Conservation (phyloP, 129 eudicot genomes). For the Flaveria ramosissima region DNA sequence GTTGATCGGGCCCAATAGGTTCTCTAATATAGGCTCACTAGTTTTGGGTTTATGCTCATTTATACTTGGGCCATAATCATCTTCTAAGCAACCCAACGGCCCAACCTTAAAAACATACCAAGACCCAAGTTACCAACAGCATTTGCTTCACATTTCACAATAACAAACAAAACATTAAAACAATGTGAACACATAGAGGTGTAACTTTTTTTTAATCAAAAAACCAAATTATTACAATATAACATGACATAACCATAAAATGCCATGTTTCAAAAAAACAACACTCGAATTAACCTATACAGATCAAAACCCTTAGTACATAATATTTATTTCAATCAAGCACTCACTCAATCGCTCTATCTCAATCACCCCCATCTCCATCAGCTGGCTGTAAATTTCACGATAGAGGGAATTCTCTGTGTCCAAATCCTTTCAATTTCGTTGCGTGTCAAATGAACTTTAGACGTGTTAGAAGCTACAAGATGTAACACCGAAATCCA, state of each 20-base stretch:
- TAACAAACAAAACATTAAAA: too few species aligned
- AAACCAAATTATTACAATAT: background rate
- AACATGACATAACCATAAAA: conserved; percentile 2
- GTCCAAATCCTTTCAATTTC: conserved; percentile 8
- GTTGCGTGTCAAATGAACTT: conserved; percentile 4
- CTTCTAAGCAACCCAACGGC: too few species aligned
- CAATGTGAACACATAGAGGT: too few species aligned
- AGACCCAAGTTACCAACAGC: background rate
- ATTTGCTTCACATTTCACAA: background rate
- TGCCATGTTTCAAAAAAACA: conserved; percentile 1
- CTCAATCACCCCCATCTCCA: conserved; percentile 2
- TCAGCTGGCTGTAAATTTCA: background rate
- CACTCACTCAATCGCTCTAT: background rate
- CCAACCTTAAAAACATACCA: background rate
- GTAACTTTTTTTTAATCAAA: background rate
- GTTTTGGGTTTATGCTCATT: background rate
- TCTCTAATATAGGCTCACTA: background rate
- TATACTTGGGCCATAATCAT: background rate
- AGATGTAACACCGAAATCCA: conserved; percentile 24
- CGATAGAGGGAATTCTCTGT: background rate
- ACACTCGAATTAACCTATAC: conserved; percentile 8
- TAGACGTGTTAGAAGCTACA: conserved; percentile 23
- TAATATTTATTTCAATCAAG: conserved; percentile 10
- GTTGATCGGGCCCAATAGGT: background rate
- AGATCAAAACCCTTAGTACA: background rate